These are phyloP conservation scores for Hericium alpestre DNA, from an alignment of 768 basidiomycete genomes.

Conservation along the genomic window DNA sequence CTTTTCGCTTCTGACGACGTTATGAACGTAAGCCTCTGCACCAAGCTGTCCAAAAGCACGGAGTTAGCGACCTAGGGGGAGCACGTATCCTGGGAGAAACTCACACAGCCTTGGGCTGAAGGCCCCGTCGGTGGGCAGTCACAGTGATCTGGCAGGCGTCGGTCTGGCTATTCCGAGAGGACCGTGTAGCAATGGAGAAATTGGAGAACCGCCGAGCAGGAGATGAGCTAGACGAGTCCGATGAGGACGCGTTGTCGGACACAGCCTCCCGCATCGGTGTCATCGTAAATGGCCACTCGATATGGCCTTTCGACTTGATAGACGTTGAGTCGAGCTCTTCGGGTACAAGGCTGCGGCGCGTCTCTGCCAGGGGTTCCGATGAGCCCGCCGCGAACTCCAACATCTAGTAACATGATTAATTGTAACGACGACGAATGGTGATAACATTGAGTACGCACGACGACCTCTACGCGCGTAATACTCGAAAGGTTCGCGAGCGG, in stretches of 20 bases:
- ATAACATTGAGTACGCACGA: not conserved
- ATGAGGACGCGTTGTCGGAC: not conserved
- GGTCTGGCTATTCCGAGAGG: not conserved
- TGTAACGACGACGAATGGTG: not conserved
- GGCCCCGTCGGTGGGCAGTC: not conserved
- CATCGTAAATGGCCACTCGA: constrained; percentile 6
- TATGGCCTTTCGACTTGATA: not conserved
- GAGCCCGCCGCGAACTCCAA: not conserved
- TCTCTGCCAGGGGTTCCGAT: not conserved
- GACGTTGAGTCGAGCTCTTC: not conserved
- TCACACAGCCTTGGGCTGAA: not conserved
- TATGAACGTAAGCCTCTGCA: not conserved
- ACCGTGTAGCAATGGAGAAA: not conserved
- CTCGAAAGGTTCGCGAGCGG: not conserved
- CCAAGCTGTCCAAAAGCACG: not conserved
- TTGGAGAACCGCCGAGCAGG: not conserved
- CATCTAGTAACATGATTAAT: not conserved
- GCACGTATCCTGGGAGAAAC: not conserved
- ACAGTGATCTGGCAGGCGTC: not conserved
- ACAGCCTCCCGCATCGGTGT: not conserved
- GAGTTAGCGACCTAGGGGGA: not conserved
- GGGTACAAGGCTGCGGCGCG: not conserved
- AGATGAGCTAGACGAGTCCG: not conserved
- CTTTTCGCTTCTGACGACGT: not conserved
- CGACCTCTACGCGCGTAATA: constrained; percentile 6